These are phyloP conservation scores for Forsythia viridissima DNA, from an alignment of 257 asterid species.

Conservation along the genomic window DNA sequence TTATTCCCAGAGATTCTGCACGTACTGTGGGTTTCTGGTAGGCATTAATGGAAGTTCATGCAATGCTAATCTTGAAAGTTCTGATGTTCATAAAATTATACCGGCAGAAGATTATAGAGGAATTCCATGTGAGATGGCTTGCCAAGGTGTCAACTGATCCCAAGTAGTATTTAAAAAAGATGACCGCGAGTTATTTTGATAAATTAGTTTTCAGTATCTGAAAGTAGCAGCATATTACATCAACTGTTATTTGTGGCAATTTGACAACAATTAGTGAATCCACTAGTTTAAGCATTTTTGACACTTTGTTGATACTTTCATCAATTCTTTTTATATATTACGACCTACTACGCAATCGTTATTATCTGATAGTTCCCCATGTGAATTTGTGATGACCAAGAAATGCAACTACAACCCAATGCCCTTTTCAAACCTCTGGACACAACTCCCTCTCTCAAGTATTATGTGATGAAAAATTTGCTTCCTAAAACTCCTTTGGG, in stretches of 20 bases:
- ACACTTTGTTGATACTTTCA: background rate
- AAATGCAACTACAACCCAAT: background rate
- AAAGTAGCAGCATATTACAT: background rate
- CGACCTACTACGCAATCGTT: background rate
- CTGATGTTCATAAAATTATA: background rate
- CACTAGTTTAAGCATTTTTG: background rate
- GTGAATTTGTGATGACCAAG: background rate
- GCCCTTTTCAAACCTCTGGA: background rate
- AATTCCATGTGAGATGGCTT: slow-evolving; percentile 9
- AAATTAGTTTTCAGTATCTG: background rate
- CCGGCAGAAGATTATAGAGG: slow-evolving; percentile 11
- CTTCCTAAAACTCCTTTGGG: background rate
- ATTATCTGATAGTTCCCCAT: background rate
- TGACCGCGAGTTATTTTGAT: background rate
- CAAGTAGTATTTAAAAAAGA: background rate
- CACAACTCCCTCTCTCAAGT: background rate
- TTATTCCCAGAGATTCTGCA: background rate
- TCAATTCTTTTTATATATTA: background rate
- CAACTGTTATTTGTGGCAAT: background rate
- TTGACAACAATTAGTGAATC: background rate
- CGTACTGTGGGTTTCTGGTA: background rate
- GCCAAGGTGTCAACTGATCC: background rate
- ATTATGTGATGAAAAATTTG: background rate
- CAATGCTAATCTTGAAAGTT: background rate
- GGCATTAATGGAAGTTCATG: background rate